These are phyloP conservation scores for Hemisphaericaspora xylanilytica DNA, from an alignment of 1,139 yeast species.

Conservation along the genomic window DNA sequence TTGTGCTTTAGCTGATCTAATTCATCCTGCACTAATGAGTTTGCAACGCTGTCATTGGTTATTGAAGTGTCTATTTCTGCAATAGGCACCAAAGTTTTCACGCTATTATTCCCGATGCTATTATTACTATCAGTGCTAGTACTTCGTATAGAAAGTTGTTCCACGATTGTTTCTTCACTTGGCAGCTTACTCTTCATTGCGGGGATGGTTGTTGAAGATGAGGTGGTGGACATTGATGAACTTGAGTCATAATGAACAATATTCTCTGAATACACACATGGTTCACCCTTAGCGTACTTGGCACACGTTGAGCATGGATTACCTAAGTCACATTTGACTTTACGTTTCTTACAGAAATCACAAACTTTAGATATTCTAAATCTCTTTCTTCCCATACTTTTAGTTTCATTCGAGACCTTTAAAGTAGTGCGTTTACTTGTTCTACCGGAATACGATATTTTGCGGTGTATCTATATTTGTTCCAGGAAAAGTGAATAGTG, in stretches of 20 bases:
- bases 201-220: not conserved
- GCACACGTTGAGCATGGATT: constrained; percentile 38
- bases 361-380: constrained; percentile 39
- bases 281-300: constrained; percentile 20
- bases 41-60: not conserved
- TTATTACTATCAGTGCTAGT: not conserved
- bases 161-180: constrained; percentile 7
- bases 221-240: not conserved
- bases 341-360: constrained; percentile 32
- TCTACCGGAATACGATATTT: too few species aligned
- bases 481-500: too few species aligned
- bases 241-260: constrained; percentile 1
- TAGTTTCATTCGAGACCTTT: too few species aligned
- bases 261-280: constrained; percentile 24
- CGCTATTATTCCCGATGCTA: not conserved
- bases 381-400: too few species aligned
- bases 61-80: not conserved
- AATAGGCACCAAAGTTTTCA: not conserved
- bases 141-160: constrained; percentile 4
- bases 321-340: constrained; percentile 37
- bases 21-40: constrained; percentile 17
- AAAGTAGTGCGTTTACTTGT: too few species aligned
- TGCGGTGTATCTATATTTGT: too few species aligned
- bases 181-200: not conserved
- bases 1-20: constrained; percentile 18